Percentiles rank a stretch among this genome's conserved stretches.
These are phyloP conservation scores for Zancudomyces culisetae DNA, from an alignment of 371 early-diverging fungal genomes.

Conservation along the genomic window DNA sequence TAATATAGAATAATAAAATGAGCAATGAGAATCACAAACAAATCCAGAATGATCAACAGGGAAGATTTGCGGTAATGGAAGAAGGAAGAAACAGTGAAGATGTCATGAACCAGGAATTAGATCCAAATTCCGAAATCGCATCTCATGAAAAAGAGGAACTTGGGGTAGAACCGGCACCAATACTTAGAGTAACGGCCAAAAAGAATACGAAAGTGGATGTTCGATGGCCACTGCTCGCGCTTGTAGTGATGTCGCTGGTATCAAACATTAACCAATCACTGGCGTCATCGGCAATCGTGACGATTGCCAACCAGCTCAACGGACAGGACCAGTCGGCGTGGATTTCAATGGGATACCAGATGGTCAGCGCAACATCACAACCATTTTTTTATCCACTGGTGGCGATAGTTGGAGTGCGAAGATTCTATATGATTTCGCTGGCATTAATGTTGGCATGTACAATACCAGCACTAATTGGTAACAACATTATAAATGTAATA, in stretches of 20 bases:
- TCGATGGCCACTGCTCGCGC: too few relatives aligned
- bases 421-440: background rate
- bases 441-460: background rate
- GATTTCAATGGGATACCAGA: background rate
- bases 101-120: background rate
- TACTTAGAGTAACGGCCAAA: too few relatives aligned
- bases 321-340: background rate
- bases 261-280: constrained; percentile 1
- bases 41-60: too few relatives aligned
- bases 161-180: too few relatives aligned
- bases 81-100: too few relatives aligned
- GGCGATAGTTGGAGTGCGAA: background rate
- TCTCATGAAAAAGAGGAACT: too few relatives aligned
- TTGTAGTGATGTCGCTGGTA: background rate
- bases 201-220: too few relatives aligned
- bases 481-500: background rate
- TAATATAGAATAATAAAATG: too few relatives aligned
- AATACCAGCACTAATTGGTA: background rate
- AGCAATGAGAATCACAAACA: too few relatives aligned
- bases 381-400: constrained; percentile 2
- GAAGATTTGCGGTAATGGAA: too few relatives aligned
- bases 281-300: background rate
- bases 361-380: constrained; percentile 1
- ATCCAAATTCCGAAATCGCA: background rate
- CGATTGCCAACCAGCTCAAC: background rate